Conservation (phyloP, 106 monocot species). For the Acanthochlamys bracteata region DNA sequence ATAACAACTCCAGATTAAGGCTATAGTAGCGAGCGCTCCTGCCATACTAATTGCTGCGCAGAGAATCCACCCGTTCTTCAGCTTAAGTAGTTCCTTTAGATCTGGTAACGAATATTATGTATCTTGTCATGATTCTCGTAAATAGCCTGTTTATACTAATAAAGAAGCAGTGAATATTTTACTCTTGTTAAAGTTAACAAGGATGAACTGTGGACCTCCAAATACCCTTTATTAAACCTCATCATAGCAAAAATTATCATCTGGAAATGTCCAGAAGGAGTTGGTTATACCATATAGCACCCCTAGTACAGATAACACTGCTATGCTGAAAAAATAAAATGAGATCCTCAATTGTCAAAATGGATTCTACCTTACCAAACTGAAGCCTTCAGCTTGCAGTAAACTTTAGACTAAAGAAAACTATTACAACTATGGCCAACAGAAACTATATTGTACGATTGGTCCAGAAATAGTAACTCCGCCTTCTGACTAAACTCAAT, state of each 20-base stretch:
- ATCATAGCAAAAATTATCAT: constrained; percentile 63
- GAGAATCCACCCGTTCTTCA: constrained; percentile 80
- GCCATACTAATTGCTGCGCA: constrained; percentile 54
- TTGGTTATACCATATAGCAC: constrained; percentile 13
- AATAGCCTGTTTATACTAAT: too few relatives aligned
- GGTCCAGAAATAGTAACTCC: constrained; percentile 61
- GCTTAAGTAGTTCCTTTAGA: constrained; percentile 59
- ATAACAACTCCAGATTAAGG: constrained; percentile 52
- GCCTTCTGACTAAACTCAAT: constrained; percentile 76
- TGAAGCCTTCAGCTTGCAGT: neutral
- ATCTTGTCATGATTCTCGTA: too few relatives aligned
- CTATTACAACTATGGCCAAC: too few relatives aligned
- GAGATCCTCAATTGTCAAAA: neutral
- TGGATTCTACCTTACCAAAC: neutral
- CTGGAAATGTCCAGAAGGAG: constrained; percentile 63
- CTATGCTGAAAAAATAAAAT: neutral
- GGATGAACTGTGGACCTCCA: too few relatives aligned
- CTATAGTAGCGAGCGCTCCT: constrained; percentile 47
- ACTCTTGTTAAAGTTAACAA: too few relatives aligned
- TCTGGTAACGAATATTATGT: constrained; percentile 22
- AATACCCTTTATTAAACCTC: constrained; percentile 4
- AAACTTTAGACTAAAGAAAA: neutral
- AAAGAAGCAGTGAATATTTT: too few relatives aligned
- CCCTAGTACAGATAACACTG: too few relatives aligned
- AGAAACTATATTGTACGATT: constrained; percentile 42